phyloP scores from a whole-genome alignment of 75 land plant species.

The Cupressus sempervirens region DNA sequence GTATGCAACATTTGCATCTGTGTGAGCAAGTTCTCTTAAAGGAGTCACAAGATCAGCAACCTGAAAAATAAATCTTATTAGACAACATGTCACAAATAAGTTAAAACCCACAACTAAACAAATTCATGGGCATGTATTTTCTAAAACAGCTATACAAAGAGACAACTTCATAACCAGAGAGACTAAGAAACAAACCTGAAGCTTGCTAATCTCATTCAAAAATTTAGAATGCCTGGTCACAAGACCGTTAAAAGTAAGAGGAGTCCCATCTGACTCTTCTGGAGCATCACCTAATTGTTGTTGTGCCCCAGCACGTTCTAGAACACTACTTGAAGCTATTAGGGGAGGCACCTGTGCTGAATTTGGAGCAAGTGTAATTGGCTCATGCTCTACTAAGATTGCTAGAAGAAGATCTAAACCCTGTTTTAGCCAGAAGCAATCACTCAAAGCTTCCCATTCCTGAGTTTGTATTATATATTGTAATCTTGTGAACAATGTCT shows the following conservation, averaged over 20 bases:
- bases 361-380: conserved; percentile 98
- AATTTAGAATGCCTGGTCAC: conserved; percentile 84
- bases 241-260: conserved; percentile 72
- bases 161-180: neutral
- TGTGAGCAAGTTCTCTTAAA: conserved; percentile 87
- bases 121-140: neutral
- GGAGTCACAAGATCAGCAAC: conserved; percentile 88
- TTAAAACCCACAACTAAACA: neutral
- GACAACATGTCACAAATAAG: neutral
- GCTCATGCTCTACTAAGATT: conserved; percentile 85
- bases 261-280: conserved; percentile 60
- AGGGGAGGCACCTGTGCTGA: conserved; percentile 91
- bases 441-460: conserved; percentile 99
- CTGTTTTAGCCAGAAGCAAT: conserved; percentile 98
- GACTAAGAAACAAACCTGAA: conserved; percentile 57
- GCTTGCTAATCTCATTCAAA: conserved; percentile 83
- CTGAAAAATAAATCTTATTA: conserved; percentile 29
- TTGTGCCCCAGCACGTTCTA: conserved; percentile 62
- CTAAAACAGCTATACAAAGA: neutral
- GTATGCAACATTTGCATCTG: conserved; percentile 95
- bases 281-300: conserved; percentile 45
- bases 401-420: conserved; percentile 93
- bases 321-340: conserved; percentile 50
- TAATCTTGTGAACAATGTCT: conserved; percentile 77
- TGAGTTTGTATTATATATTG: conserved; percentile 92